Conservation (phyloP, 164 flowering plant species). For the Macadamia integrifolia region DNA sequence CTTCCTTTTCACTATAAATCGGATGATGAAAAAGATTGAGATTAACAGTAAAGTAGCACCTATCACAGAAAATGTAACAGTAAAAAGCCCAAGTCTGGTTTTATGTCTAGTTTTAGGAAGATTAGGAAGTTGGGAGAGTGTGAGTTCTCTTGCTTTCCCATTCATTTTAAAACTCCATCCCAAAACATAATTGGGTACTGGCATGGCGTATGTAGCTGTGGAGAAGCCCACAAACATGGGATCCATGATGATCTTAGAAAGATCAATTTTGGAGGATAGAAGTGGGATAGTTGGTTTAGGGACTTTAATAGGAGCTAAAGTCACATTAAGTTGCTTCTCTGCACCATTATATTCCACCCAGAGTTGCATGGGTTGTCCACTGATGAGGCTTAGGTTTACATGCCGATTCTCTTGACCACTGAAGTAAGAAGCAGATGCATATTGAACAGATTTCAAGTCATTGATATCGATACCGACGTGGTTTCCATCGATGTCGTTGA, state of each 20-base stretch:
- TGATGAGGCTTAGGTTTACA: slow-evolving; percentile 3
- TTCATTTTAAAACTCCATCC: not conserved
- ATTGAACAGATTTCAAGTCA: slow-evolving; percentile 14
- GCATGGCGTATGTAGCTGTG: not conserved
- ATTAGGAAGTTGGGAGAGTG: not conserved
- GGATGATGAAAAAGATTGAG: not conserved
- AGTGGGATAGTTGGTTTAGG: not conserved
- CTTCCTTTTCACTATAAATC: not conserved
- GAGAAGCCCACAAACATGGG: not conserved
- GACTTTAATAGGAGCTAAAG: slow-evolving; percentile 13
- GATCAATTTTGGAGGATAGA: not conserved
- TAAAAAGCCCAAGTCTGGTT: too few species aligned
- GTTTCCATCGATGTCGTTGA: slow-evolving; percentile 22
- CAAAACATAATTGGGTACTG: not conserved
- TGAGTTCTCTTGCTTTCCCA: not conserved
- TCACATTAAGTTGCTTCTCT: slow-evolving; percentile 12
- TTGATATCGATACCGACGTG: slow-evolving; percentile 31
- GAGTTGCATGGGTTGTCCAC: slow-evolving; percentile 16
- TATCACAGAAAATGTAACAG: not conserved
- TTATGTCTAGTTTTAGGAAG: not conserved
- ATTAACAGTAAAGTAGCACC: not conserved
- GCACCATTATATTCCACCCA: slow-evolving; percentile 28
- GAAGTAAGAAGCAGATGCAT: slow-evolving; percentile 17
- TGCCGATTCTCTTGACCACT: not conserved
- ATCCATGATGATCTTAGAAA: not conserved